Percentiles rank a stretch among this genome's conserved stretches.
These are phyloP conservation scores for Schoenoplectus tabernaemontani DNA, from an alignment of 202 grass and related monocot genomes.

Conservation along the genomic window DNA sequence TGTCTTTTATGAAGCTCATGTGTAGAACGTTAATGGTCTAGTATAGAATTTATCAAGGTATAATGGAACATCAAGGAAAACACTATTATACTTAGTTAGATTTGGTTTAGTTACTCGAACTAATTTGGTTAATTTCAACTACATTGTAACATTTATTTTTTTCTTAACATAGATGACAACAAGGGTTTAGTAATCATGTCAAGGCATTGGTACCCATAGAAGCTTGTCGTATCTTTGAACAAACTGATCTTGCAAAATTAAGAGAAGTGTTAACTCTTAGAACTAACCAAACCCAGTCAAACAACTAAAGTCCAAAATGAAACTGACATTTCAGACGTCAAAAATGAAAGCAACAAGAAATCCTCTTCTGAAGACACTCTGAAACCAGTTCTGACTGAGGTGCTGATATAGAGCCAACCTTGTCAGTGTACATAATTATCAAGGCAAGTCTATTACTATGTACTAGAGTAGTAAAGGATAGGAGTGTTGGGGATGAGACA, in stretches of 20 bases:
- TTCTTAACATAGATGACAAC: slow-evolving; percentile 65
- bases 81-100: neutral
- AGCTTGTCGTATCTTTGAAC: slow-evolving; percentile 76
- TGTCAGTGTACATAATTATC: slow-evolving; percentile 89
- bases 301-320: slow-evolving; percentile 23
- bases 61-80: neutral
- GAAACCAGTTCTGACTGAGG: slow-evolving; percentile 62
- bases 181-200: slow-evolving; percentile 98
- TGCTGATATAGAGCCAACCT: slow-evolving; percentile 68
- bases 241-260: slow-evolving; percentile 66
- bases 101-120: neutral
- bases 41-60: neutral
- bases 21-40: neutral
- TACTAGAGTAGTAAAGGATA: slow-evolving; percentile 55
- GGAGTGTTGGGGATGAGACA: slow-evolving; percentile 39
- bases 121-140: slow-evolving; percentile 8
- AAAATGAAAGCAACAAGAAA: slow-evolving; percentile 13
- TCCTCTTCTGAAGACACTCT: slow-evolving; percentile 66
- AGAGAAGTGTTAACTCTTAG: slow-evolving; percentile 42
- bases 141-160: neutral
- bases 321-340: neutral
- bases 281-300: slow-evolving; percentile 30
- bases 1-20: neutral
- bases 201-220: slow-evolving; percentile 92
- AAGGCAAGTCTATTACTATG: slow-evolving; percentile 61